Evolutionary conservation across 106 monocot species (phyloP).

Genomic region (Dendrobium nobile): DNA sequence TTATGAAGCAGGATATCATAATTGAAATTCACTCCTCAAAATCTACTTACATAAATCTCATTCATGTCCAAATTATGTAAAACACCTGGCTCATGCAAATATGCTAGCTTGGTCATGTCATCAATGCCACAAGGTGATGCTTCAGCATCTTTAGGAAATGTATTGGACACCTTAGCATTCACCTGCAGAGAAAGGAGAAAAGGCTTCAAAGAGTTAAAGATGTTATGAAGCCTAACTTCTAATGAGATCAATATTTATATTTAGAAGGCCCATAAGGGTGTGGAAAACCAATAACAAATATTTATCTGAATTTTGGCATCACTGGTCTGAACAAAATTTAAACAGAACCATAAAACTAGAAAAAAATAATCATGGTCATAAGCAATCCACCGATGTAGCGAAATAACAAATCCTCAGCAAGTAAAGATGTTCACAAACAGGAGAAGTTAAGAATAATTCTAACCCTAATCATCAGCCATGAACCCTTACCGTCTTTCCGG

Average conservation of each 20-base stretch:
- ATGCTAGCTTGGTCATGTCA: slow-evolving; percentile 30
- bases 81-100: slow-evolving; percentile 31
- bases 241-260: background rate
- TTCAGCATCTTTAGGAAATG: slow-evolving; percentile 25
- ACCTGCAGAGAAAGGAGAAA: slow-evolving; percentile 9
- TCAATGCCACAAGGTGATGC: slow-evolving; percentile 25
- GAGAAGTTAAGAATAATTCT: background rate
- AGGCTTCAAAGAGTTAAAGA: background rate
- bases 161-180: slow-evolving; percentile 16
- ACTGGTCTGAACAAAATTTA: background rate
- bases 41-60: slow-evolving; percentile 26
- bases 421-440: background rate
- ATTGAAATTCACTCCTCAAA: slow-evolving; percentile 2
- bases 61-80: slow-evolving; percentile 29
- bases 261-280: background rate
- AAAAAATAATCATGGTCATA: background rate
- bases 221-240: background rate
- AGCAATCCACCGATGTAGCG: too few species aligned
- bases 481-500: slow-evolving; percentile 51
- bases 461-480: slow-evolving; percentile 3
- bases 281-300: background rate
- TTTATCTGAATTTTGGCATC: background rate
- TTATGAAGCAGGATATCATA: background rate
- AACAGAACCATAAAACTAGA: background rate
- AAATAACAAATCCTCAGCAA: background rate